phyloP scores from a whole-genome alignment of 2,329 filamentous ascomycete genomes.

The Aspergillus udagawae region DNA sequence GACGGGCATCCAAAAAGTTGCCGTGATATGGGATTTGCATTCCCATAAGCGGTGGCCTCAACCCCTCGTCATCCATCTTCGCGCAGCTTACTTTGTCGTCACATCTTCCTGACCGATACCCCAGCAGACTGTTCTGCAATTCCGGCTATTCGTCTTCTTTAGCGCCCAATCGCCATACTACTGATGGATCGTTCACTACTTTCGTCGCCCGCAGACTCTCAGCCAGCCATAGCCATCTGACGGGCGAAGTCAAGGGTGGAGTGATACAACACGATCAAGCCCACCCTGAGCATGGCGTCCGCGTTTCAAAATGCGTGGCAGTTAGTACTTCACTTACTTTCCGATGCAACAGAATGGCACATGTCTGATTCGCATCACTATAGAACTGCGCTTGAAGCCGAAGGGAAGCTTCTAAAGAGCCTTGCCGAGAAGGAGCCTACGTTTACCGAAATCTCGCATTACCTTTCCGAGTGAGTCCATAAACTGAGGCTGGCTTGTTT shows the following conservation, averaged over 20 bases:
- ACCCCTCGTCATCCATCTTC: conserved; percentile 15
- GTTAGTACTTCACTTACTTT: conserved; percentile 37
- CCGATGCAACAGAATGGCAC: conserved; percentile 9
- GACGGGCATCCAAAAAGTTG: conserved; percentile 10
- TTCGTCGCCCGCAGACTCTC: conserved; percentile 45
- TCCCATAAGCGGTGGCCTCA: conserved; percentile 17
- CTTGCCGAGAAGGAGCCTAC: conserved; percentile 48
- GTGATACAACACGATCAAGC: conserved; percentile 30
- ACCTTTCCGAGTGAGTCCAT: conserved; percentile 37
- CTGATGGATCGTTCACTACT: conserved; percentile 54
- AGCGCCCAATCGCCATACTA: conserved; percentile 16
- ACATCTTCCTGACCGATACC: background rate
- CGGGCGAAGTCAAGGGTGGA: conserved; percentile 51
- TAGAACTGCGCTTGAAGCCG: conserved; percentile 41
- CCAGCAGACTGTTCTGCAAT: background rate
- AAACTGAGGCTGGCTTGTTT: background rate
- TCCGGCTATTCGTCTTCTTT: conserved; percentile 12
- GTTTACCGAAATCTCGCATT: conserved; percentile 48
- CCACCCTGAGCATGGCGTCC: conserved; percentile 39
- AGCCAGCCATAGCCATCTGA: conserved; percentile 57
- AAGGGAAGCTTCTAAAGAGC: conserved; percentile 47
- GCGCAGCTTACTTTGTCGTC: conserved; percentile 5
- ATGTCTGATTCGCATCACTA: conserved; percentile 12
- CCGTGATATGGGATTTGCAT: conserved; percentile 21
- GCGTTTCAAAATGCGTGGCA: conserved; percentile 50